A percentile compares a stretch with the other conserved stretches of the same genome.
These are phyloP conservation scores for Wallacemonas sp. DNA, from an alignment of 208 protist species.

Conservation along the genomic window DNA sequence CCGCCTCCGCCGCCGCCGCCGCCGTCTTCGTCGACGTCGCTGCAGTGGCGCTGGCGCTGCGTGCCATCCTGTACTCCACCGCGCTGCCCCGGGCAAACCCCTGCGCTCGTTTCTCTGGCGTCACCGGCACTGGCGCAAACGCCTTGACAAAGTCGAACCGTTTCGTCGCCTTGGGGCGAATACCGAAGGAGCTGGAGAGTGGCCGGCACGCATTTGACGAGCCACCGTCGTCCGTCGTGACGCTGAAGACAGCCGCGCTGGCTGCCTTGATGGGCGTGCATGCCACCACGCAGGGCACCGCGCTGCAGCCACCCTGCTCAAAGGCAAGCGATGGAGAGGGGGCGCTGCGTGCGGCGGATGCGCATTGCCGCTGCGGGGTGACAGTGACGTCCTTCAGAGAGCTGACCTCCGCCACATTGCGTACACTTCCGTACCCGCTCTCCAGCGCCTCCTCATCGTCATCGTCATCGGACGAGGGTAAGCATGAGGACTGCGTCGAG, in stretches of 20 bases:
- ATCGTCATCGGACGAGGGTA: neutral
- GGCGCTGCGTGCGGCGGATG: neutral
- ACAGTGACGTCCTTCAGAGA: conserved; percentile 6
- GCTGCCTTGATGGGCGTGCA: conserved; percentile 7
- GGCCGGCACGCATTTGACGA: conserved; percentile 13
- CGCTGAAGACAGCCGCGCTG: neutral
- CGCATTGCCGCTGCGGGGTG: conserved; percentile 7
- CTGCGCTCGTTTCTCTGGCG: conserved; percentile 2
- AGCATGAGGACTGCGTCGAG: neutral
- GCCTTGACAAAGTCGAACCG: conserved; percentile 15
- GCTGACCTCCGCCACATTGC: neutral
- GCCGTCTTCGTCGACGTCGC: neutral
- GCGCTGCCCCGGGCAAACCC: conserved; percentile 13
- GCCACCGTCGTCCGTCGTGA: neutral
- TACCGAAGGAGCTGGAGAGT: conserved; percentile 1
- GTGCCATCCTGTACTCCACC: conserved; percentile 9
- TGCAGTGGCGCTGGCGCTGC: neutral
- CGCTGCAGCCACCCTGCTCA: neutral
- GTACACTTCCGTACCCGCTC: conserved; percentile 11
- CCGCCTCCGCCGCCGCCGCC: neutral
- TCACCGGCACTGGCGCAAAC: conserved; percentile 7
- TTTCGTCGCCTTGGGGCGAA: conserved; percentile 15
- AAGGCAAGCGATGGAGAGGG: conserved; percentile 2
- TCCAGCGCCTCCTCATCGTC: neutral
- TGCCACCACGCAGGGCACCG: neutral